Conservation (phyloP, 2,329 filamentous ascomycete species). For the Mycosphaerella sp. region DNA sequence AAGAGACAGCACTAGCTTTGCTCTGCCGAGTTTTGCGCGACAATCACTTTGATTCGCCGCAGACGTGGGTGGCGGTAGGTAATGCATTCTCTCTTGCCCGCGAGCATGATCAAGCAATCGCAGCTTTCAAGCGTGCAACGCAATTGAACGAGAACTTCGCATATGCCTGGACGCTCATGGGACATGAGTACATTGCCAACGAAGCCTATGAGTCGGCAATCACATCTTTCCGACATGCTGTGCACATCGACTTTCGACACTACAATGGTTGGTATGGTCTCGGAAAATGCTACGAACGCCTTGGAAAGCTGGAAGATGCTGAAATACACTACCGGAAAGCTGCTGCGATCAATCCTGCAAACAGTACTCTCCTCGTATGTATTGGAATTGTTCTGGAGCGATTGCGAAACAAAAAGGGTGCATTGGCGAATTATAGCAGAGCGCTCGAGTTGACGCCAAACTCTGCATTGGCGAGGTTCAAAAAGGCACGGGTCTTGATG, state of each 20-base stretch:
- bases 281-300: constrained; percentile 57
- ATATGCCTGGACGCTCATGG: constrained; percentile 91
- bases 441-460: constrained; percentile 76
- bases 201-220: constrained; percentile 97
- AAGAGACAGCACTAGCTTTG: constrained; percentile 85
- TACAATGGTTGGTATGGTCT: constrained; percentile 98
- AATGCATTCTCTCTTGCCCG: constrained; percentile 90
- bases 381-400: constrained; percentile 84
- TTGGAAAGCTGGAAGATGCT: constrained; percentile 60
- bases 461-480: constrained; percentile 79
- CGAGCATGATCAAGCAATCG: constrained; percentile 89
- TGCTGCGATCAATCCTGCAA: constrained; percentile 83
- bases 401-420: constrained; percentile 71
- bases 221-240: constrained; percentile 75
- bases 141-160: constrained; percentile 86
- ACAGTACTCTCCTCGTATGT: constrained; percentile 85
- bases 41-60: constrained; percentile 76
- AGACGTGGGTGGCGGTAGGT: constrained; percentile 92
- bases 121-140: constrained; percentile 90
- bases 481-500: constrained; percentile 83
- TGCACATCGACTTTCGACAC: constrained; percentile 78
- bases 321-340: constrained; percentile 87
- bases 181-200: constrained; percentile 90
- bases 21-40: constrained; percentile 87
- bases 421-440: constrained; percentile 72